Evolutionary conservation across 805 yeast genomes (phyloP).

Genomic region (Myxozyma geophila): DNA sequence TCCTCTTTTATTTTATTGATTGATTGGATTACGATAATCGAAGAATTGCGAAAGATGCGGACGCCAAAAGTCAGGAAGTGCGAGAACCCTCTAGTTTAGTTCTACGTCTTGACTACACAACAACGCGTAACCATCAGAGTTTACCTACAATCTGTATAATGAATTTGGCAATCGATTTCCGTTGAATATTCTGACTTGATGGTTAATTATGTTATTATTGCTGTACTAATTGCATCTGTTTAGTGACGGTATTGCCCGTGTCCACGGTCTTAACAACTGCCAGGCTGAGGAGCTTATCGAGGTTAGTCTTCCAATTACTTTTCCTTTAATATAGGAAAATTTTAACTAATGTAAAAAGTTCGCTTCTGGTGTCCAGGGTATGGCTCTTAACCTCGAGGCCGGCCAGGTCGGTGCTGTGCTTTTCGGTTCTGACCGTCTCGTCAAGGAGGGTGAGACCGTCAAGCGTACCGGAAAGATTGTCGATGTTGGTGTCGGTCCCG

Average conservation of each 20-base stretch:
- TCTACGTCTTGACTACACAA: too few species aligned
- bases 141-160: too few species aligned
- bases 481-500: constrained; percentile 99
- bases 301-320: constrained; percentile 4
- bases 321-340: background rate
- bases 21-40: background rate
- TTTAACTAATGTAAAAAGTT: constrained; percentile 49
- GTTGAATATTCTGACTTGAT: background rate
- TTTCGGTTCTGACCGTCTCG: constrained; percentile 98
- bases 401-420: constrained; percentile 99
- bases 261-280: constrained; percentile 98
- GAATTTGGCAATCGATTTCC: background rate
- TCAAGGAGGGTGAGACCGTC: constrained; percentile 99
- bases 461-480: constrained; percentile 99
- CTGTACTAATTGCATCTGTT: background rate
- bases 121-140: too few species aligned
- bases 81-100: too few species aligned
- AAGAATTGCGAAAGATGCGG: too few species aligned
- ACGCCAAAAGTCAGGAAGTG: too few species aligned
- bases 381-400: constrained; percentile 99
- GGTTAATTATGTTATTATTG: background rate
- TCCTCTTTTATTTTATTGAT: background rate
- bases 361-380: constrained; percentile 99
- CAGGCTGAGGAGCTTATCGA: constrained; percentile 99
- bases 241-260: constrained; percentile 99